Base-by-base conservation (phyloP, 495 filamentous ascomycete species). In the Beverwykella pulmonaria region DNA sequence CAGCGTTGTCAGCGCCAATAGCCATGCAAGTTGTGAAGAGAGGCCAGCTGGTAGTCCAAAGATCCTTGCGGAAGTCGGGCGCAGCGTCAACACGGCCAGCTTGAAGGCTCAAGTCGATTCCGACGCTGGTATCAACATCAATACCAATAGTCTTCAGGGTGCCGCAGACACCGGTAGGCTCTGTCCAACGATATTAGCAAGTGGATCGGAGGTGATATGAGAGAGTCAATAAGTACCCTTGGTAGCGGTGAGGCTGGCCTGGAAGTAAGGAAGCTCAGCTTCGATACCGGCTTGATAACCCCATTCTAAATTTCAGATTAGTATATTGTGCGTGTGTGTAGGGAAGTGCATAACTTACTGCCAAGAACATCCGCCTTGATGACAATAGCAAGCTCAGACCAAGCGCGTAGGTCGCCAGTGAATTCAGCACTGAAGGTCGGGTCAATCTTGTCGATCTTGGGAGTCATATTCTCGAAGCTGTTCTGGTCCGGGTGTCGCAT, bases 221-320 rank as follows among this genome's bases (percentile, higher is more conserved):
- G n/a, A 12, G 12, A 34, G 30, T 4, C 5, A 34, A 34, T 34
- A 23, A 22, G 27, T 9, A 32, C 36, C 39, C 22, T 36, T 20
- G 17, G 46, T 47, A 6, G 61, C 61, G 44, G 9, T n/a, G 22
- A 65, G 23, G 8, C 12, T 27, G 12, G 61, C 61, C 20, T 65
- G 48, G 30, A 58, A 65, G 29, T 65, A 65, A 14, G 61, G 61
- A 3, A 65, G 53, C 22, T 65, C 36, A 22, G 61, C 61, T 12
- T 57, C 61, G 17, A 65, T 10, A 12, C 52, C 23, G 25, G 61
- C 61, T 30, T 57, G 41, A 41, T 57, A 65, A 10, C 61, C 61
- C 61, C 61, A 65, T 14, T 41, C 48, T 52, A 26, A 2, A 34
- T 2, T 19, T 19, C 14, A 23, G 3, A 2, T 56, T 39, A 56